Evolutionary conservation across 768 basidiomycete genomes (phyloP).

Genomic region (Auriculariales sp.): DNA sequence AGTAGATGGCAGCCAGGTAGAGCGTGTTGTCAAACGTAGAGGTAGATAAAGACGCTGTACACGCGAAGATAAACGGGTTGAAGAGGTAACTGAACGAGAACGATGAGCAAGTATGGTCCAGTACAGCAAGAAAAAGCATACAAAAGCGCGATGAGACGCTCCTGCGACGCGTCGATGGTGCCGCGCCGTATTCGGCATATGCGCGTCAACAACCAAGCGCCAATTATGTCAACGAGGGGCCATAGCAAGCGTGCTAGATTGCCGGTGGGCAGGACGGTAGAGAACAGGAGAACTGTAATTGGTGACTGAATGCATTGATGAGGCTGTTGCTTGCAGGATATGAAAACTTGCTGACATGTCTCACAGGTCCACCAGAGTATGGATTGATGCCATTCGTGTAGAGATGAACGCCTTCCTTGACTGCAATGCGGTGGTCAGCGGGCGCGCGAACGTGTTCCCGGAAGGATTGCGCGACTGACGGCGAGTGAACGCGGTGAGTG

Average conservation of each 20-base stretch:
- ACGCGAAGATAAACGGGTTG: slow-evolving; percentile 77
- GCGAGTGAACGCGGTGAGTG: slow-evolving; percentile 64
- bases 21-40: slow-evolving; percentile 71
- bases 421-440: slow-evolving; percentile 26
- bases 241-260: slow-evolving; percentile 43
- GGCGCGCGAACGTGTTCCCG: slow-evolving; percentile 2
- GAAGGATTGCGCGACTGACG: slow-evolving; percentile 31
- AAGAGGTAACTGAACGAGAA: slow-evolving; percentile 51
- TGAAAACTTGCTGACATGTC: slow-evolving; percentile 52
- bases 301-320: slow-evolving; percentile 46
- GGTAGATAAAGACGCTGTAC: slow-evolving; percentile 69
- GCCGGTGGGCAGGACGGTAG: slow-evolving; percentile 47
- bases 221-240: slow-evolving; percentile 51
- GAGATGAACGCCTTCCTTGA: slow-evolving; percentile 81
- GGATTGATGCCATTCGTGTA: slow-evolving; percentile 67
- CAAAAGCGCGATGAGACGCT: slow-evolving; percentile 49
- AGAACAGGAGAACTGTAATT: slow-evolving; percentile 60
- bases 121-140: slow-evolving; percentile 24
- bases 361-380: slow-evolving; percentile 74
- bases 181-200: slow-evolving; percentile 56
- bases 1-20: slow-evolving; percentile 49
- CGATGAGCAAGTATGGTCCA: slow-evolving; percentile 6
- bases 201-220: slow-evolving; percentile 50
- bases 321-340: not conserved
- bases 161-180: slow-evolving; percentile 32